phyloP scores from a whole-genome alignment of 176 grass and related monocot genomes.

The Themeda triandra region DNA sequence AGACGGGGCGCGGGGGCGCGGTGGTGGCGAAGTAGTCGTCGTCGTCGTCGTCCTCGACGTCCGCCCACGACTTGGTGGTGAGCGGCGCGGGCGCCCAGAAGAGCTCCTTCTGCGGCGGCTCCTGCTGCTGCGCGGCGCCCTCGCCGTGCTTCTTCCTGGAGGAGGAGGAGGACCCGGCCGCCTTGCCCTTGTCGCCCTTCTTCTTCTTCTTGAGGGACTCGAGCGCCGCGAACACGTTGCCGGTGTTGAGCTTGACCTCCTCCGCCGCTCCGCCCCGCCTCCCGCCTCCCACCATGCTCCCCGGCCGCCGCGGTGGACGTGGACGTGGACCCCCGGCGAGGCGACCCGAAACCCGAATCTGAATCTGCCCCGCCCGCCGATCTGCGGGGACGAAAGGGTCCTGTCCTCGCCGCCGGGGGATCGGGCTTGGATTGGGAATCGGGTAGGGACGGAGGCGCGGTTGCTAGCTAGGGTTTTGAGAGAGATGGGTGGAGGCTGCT shows the following conservation, averaged over 20 bases:
- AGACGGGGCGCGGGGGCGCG: slow-evolving; percentile 63
- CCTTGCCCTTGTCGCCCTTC: slow-evolving; percentile 69
- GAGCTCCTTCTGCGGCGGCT: slow-evolving; percentile 53
- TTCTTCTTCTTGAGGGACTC: slow-evolving; percentile 99
- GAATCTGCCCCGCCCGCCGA: slow-evolving; percentile 39
- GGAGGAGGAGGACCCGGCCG: slow-evolving; percentile 35
- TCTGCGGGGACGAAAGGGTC: neutral
- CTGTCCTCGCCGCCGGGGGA: neutral
- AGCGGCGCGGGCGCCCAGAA: slow-evolving; percentile 73
- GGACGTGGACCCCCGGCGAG: neutral
- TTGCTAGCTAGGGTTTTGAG: slow-evolving; percentile 54
- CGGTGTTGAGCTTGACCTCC: slow-evolving; percentile 73
- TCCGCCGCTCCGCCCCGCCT: slow-evolving; percentile 65
- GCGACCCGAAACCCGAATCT: slow-evolving; percentile 29
- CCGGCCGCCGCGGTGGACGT: neutral
- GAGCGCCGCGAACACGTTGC: slow-evolving; percentile 93
- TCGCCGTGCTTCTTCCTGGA: slow-evolving; percentile 49
- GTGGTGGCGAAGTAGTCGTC: slow-evolving; percentile 95
- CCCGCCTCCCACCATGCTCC: slow-evolving; percentile 80
- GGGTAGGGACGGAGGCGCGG: neutral
- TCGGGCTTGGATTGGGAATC: neutral
- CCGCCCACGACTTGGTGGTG: slow-evolving; percentile 84
- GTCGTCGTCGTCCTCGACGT: slow-evolving; percentile 94
- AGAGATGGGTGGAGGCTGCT: slow-evolving; percentile 9
- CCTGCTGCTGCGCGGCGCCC: slow-evolving; percentile 27